These are phyloP conservation scores for Colletotrichum lentis DNA, from an alignment of 2,329 filamentous ascomycete genomes.

Conservation along the genomic window DNA sequence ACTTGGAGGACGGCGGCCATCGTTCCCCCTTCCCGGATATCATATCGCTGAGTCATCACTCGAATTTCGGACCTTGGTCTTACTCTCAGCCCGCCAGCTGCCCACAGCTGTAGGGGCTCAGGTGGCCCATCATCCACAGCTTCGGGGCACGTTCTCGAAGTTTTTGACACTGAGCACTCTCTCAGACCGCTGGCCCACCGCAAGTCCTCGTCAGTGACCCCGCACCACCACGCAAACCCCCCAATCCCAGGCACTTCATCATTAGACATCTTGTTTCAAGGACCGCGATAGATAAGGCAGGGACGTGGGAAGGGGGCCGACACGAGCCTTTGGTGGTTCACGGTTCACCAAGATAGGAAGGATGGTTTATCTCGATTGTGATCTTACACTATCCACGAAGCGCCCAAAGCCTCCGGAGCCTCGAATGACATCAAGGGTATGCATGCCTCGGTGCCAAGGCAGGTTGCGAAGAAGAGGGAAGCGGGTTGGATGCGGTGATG, in stretches of 20 bases:
- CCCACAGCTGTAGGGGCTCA: background rate
- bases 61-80: no score
- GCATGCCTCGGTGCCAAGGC: constrained; percentile 18
- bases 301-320: background rate
- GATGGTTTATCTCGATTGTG: constrained; percentile 15
- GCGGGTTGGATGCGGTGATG: background rate
- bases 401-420: background rate
- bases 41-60: background rate
- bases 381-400: background rate
- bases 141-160: constrained; percentile 13
- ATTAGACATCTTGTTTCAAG: constrained; percentile 31
- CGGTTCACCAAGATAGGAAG: constrained; percentile 1
- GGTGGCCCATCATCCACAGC: background rate
- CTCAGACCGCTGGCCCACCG: constrained; percentile 15
- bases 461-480: background rate
- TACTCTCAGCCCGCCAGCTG: background rate
- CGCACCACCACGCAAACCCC: constrained; percentile 2
- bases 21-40: no score
- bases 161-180: constrained; percentile 19
- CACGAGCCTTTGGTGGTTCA: background rate
- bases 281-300: constrained; percentile 12
- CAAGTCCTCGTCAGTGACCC: constrained; percentile 7
- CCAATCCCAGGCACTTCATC: constrained; percentile 19
- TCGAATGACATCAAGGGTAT: background rate
- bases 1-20: accelerated